phyloP scores from a whole-genome alignment of 148 eudicot species.

The Chenopodium berlandieri region DNA sequence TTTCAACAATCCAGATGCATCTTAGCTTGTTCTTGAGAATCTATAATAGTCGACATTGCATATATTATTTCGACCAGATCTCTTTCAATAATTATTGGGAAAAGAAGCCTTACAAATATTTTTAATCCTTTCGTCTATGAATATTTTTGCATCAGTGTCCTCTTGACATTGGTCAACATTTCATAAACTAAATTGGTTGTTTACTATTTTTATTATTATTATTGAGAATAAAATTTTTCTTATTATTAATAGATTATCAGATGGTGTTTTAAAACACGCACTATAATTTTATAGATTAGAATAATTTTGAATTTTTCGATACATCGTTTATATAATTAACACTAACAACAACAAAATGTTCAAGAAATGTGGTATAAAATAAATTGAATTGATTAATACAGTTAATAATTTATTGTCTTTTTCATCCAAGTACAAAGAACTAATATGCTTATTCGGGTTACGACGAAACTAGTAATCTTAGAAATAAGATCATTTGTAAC shows the following conservation, averaged over 20 bases:
- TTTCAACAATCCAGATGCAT: slow-evolving; percentile 22
- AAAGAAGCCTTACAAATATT: slow-evolving; percentile 19
- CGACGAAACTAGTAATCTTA: slow-evolving; percentile 3
- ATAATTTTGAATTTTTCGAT: neutral
- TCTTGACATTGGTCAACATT: slow-evolving; percentile 10
- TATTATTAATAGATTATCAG: neutral
- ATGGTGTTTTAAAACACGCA: too few species aligned
- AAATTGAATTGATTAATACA: neutral
- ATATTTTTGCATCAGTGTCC: slow-evolving; percentile 8
- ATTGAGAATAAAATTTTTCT: neutral
- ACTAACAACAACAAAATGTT: neutral
- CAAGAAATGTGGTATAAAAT: neutral
- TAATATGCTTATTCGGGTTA: slow-evolving; percentile 15
- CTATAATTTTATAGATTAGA: too few species aligned
- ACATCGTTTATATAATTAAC: too few species aligned
- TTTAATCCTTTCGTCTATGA: neutral
- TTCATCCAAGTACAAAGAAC: slow-evolving; percentile 21
- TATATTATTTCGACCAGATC: slow-evolving; percentile 20
- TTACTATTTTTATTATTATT: too few species aligned
- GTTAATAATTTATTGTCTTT: neutral
- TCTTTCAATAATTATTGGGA: slow-evolving; percentile 27
- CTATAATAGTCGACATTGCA: slow-evolving; percentile 18
- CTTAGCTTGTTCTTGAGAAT: slow-evolving; percentile 15
- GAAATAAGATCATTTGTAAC: slow-evolving; percentile 4
- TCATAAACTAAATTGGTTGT: slow-evolving; percentile 13